phyloP scores from a whole-genome alignment of 177 flowering plant species.

The Tripterygium wilfordii region DNA sequence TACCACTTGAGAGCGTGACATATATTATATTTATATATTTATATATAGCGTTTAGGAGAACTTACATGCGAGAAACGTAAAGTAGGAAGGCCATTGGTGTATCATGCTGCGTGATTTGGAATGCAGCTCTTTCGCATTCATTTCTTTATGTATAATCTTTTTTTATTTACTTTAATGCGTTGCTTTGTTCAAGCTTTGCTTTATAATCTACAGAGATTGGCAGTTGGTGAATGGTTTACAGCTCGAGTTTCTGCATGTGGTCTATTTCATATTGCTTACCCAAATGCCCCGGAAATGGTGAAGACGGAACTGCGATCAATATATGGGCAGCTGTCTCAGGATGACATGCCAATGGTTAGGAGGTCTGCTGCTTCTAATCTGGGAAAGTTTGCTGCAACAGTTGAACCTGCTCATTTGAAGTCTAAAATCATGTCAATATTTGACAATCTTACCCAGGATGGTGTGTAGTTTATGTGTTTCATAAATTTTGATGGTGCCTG shows the following conservation, averaged over 20 bases:
- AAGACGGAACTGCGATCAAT: constrained; percentile 65
- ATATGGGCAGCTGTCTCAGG: constrained; percentile 73
- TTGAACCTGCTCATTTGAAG: constrained; percentile 67
- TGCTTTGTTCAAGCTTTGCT: no score
- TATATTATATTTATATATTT: no score
- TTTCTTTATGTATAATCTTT: background rate
- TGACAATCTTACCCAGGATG: constrained; percentile 82
- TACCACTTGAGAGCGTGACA: no score
- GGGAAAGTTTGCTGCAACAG: constrained; percentile 83
- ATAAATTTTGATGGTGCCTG: background rate
- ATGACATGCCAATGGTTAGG: constrained; percentile 94
- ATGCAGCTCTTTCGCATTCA: background rate
- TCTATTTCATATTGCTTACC: constrained; percentile 77
- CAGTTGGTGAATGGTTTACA: constrained; percentile 89
- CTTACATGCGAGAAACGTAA: no score
- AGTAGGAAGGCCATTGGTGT: no score
- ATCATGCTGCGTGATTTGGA: no score
- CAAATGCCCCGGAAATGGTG: constrained; percentile 64
- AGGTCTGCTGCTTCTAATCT: constrained; percentile 81
- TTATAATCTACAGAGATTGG: constrained; percentile 47
- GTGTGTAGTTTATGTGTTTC: constrained; percentile 23
- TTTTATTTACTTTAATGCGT: background rate
- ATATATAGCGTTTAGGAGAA: no score
- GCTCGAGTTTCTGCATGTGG: constrained; percentile 89
- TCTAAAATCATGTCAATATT: constrained; percentile 70